phyloP scores from a whole-genome alignment of 148 eudicot species.

The Fallopia convolvulus region DNA sequence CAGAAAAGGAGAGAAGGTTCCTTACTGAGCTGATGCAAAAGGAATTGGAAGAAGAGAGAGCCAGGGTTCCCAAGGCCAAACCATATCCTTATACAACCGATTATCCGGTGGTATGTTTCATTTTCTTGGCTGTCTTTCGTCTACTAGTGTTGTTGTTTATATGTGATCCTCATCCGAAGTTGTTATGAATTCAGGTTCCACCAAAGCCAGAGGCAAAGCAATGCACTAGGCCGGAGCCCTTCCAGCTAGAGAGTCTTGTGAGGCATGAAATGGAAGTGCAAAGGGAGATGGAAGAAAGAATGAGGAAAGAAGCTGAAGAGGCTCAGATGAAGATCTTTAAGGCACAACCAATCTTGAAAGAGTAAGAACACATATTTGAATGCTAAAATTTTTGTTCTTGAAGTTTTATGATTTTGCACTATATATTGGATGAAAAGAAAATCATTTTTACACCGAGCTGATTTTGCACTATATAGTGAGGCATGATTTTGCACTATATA shows the following conservation, averaged over 20 bases:
- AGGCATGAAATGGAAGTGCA: slow-evolving; percentile 87
- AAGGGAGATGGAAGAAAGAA: slow-evolving; percentile 80
- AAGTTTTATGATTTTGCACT: neutral
- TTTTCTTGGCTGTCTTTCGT: neutral
- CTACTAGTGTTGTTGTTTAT: neutral
- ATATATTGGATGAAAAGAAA: no score
- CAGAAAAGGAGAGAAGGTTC: slow-evolving; percentile 63
- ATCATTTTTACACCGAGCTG: no score
- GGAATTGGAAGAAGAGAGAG: slow-evolving; percentile 68
- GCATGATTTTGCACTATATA: neutral
- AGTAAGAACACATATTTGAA: slow-evolving; percentile 29
- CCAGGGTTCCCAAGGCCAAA: slow-evolving; percentile 78
- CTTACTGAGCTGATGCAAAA: slow-evolving; percentile 56
- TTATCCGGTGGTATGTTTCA: slow-evolving; percentile 68
- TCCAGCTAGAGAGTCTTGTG: slow-evolving; percentile 65
- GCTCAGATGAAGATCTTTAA: slow-evolving; percentile 71
- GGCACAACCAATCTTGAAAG: slow-evolving; percentile 86
- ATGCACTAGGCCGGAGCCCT: slow-evolving; percentile 83
- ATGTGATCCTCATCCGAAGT: neutral
- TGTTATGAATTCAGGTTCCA: slow-evolving; percentile 43
- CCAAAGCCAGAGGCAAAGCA: slow-evolving; percentile 85
- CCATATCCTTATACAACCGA: slow-evolving; percentile 95
- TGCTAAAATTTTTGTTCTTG: neutral
- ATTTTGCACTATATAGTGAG: neutral
- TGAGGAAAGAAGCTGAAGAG: slow-evolving; percentile 61